Evolutionary conservation across 371 early-diverging fungal species (phyloP).

Genomic region (Mortierella sp.): DNA sequence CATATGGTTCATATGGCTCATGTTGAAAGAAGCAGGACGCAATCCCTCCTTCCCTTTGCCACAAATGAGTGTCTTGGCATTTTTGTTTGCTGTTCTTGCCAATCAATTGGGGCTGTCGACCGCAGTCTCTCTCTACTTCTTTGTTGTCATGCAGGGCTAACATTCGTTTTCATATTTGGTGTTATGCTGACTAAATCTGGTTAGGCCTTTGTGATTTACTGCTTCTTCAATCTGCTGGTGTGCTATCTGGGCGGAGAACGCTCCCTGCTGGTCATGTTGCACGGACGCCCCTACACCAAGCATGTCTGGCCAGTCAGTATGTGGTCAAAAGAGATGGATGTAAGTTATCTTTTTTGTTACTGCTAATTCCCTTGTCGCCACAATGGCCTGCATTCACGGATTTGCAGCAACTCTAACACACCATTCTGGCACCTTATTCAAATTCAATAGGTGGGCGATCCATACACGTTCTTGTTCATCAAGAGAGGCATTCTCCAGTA

Average conservation of each 20-base stretch:
- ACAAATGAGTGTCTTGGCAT: neutral
- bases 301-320: slow-evolving; percentile 89
- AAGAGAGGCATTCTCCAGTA: slow-evolving; percentile 96
- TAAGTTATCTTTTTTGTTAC: slow-evolving; percentile 32
- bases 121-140: neutral
- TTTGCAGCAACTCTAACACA: neutral
- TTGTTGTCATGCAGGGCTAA: slow-evolving; percentile 6
- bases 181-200: slow-evolving; percentile 10
- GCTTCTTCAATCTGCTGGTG: slow-evolving; percentile 91
- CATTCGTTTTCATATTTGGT: neutral
- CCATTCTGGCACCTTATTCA: neutral
- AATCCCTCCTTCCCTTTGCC: neutral
- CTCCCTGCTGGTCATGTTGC: slow-evolving; percentile 81
- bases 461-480: slow-evolving; percentile 88
- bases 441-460: slow-evolving; percentile 80
- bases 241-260: slow-evolving; percentile 96
- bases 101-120: neutral
- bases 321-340: slow-evolving; percentile 84
- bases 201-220: slow-evolving; percentile 95
- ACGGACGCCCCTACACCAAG: slow-evolving; percentile 80
- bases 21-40: neutral
- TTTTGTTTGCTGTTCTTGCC: neutral
- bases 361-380: neutral
- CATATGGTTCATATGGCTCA: slow-evolving; percentile 4
- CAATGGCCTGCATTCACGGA: neutral